Base-by-base conservation (phyloP, 73 alveolate species). In the Effrenium voratum region DNA sequence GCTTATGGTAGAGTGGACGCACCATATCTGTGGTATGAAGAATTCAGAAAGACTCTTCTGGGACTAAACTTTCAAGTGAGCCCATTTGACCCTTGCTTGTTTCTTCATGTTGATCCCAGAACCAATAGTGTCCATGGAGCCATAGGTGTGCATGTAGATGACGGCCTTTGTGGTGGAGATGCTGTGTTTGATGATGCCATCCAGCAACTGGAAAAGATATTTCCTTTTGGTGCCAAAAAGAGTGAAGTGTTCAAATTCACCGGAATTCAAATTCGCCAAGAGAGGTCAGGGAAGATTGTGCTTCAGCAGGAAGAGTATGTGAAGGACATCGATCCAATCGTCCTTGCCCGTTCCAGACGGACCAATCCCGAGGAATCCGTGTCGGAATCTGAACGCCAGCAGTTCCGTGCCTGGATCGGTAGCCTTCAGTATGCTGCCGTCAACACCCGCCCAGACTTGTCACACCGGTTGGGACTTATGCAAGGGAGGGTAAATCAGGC, bases 391-490 rank as follows among this genome's bases (percentile, higher is more conserved):
- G 76, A 63, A 22, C 76, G 36, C 28, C 76, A 63, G 10, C 41
- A 32, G 10, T 4, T 63, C 41, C 76, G 30, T 22, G 76, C 76
- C 5, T 26, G 13, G 40, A 63, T 63, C 28, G 76, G 76, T 4
- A 13, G 38, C 19, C 28, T 63, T 32, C 76, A 63, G 36, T 63
- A 63, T 63, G 76, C 76, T 4, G 76, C 76, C 13, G 76, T 63
- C 76, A 63, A 63, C 76, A 63, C 76, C 38, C 76, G 76, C 13
- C 76, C 76, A 15, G 76, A 63, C 76, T 38, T 63, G 40, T 63
- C 40, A 32, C 76, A 38, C 13, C 41, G 41, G 40, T 22, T 63
- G 5, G 76, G 76, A 26, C 41, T 32, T 13, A 5, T 63, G 4
- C 76, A 63, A 26, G 6, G 76, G 41, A 63, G 28, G 28, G 28